phyloP scores from a whole-genome alignment of 2,329 filamentous ascomycete species.

The Graphiopsis chlorocephala region DNA sequence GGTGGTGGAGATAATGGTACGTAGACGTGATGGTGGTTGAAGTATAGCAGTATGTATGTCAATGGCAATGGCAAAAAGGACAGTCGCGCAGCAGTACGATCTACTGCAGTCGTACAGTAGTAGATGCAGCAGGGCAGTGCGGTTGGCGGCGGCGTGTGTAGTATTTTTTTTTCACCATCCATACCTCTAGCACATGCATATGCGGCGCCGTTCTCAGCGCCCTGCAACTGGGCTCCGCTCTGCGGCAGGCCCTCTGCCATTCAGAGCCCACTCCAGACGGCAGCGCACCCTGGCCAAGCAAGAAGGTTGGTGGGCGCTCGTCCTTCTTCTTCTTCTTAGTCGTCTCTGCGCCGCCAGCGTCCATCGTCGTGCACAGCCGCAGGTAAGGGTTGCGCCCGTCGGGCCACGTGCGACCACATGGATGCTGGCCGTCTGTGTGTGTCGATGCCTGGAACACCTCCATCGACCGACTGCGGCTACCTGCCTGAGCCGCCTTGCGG shows the following conservation, averaged over 20 bases:
- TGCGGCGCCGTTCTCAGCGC: constrained; percentile 11
- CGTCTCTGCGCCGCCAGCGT: not conserved
- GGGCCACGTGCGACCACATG: constrained; percentile 14
- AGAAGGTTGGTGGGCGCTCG: not conserved
- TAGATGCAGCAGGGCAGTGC: not conserved
- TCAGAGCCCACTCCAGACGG: not conserved
- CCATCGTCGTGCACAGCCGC: constrained; percentile 7
- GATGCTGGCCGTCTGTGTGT: constrained; percentile 2
- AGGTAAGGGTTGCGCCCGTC: constrained; percentile 1
- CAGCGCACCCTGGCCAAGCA: constrained; percentile 2
- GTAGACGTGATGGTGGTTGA: not conserved
- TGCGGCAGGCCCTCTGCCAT: constrained; percentile 5
- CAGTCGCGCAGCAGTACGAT: not conserved
- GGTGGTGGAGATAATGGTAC: not conserved
- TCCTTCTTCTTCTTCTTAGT: not conserved
- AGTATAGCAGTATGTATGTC: not conserved
- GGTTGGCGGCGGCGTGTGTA: constrained; percentile 2
- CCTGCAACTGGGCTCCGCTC: constrained; percentile 11
- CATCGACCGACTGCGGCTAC: not conserved
- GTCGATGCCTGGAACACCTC: constrained; percentile 1
- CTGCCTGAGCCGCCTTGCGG: not conserved
- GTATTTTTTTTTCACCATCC: constrained; percentile 9
- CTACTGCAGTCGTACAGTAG: not conserved
- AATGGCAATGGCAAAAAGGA: not conserved
- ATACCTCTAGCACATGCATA: constrained; percentile 10